phyloP scores from a whole-genome alignment of 139 green algal genomes.

The Haematococcus lacustris region DNA sequence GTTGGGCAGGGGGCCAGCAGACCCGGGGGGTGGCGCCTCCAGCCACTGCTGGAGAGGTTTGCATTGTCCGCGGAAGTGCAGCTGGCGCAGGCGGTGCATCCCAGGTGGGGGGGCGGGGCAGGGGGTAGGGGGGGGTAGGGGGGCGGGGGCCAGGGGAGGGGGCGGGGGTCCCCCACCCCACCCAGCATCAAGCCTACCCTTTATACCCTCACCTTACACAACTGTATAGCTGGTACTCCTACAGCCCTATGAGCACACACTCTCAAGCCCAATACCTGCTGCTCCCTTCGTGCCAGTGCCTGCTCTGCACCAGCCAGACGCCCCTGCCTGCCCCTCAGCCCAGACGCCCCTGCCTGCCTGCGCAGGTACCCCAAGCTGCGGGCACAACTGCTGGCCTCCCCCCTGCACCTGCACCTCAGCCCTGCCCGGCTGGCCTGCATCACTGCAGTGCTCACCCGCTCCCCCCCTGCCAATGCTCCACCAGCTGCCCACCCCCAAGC shows the following conservation, averaged over 20 bases:
- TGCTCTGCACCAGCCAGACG: no score
- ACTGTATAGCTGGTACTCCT: no score
- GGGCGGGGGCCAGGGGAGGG: no score
- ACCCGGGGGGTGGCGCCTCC: neutral
- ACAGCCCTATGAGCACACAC: no score
- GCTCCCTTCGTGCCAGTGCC: no score
- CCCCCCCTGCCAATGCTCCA: neutral
- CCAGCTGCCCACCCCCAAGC: no score
- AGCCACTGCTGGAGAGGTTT: slow-evolving; percentile 37
- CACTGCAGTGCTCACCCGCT: slow-evolving; percentile 37
- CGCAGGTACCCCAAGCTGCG: slow-evolving; percentile 28
- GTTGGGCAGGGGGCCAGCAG: neutral
- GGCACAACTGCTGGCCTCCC: slow-evolving; percentile 3
- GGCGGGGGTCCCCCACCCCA: no score
- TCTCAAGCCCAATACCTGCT: no score
- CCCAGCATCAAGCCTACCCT: no score
- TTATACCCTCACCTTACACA: no score
- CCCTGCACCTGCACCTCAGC: slow-evolving; percentile 62
- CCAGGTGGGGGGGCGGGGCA: slow-evolving; percentile 9
- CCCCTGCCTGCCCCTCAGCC: neutral
- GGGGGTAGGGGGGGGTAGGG: no score
- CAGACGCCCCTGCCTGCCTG: neutral
- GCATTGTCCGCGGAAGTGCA: slow-evolving; percentile 28
- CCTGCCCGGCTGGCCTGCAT: slow-evolving; percentile 51
- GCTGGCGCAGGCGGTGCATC: slow-evolving; percentile 31